These are phyloP conservation scores for Barnettozyma siamensis DNA, from an alignment of 805 yeast species.

Conservation along the genomic window DNA sequence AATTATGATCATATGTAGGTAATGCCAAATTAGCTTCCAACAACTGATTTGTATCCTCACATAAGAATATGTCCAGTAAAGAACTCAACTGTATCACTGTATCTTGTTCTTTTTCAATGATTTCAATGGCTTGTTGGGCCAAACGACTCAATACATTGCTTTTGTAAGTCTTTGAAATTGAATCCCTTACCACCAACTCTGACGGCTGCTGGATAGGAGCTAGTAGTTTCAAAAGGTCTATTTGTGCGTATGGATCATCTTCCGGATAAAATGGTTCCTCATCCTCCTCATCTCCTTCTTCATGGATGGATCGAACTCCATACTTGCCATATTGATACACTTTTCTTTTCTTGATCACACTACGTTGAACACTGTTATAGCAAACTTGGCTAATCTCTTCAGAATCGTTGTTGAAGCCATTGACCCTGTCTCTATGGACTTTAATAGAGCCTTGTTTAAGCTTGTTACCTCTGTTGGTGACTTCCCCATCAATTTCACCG, in stretches of 20 bases:
- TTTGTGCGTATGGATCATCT: conserved; percentile 40
- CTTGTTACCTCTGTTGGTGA: conserved; percentile 54
- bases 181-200: conserved; percentile 68
- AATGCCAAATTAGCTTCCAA: conserved; percentile 60
- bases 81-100: conserved; percentile 66
- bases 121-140: conserved; percentile 67
- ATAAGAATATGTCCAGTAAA: conserved; percentile 72
- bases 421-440: conserved; percentile 40
- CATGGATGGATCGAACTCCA: conserved; percentile 3
- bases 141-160: conserved; percentile 49
- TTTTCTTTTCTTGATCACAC: conserved; percentile 27
- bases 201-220: conserved; percentile 78
- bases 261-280: conserved; percentile 18
- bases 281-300: conserved; percentile 27
- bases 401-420: conserved; percentile 27
- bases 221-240: conserved; percentile 54
- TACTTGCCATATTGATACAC: conserved; percentile 12
- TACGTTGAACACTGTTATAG: conserved; percentile 29
- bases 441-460: conserved; percentile 43
- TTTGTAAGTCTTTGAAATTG: conserved; percentile 61
- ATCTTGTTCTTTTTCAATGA: conserved; percentile 76
- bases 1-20: conserved; percentile 64
- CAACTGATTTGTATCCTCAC: conserved; percentile 74
- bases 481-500: conserved; percentile 26
- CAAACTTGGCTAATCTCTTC: conserved; percentile 19